These are phyloP conservation scores for Microbotryum silenes-acaulis DNA, from an alignment of 1,284 basidiomycete genomes.

Conservation along the genomic window DNA sequence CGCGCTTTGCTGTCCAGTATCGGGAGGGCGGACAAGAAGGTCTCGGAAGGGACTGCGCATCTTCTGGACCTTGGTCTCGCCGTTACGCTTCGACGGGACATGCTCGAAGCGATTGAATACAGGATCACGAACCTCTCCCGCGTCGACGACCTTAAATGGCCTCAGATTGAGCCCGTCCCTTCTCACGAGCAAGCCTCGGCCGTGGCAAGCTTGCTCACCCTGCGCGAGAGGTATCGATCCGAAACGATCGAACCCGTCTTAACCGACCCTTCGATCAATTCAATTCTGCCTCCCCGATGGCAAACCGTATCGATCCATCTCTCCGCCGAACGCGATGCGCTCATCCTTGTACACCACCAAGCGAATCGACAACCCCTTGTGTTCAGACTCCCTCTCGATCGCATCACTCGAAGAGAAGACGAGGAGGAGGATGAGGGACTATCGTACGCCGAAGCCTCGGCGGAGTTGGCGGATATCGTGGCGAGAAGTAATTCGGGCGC, in stretches of 20 bases:
- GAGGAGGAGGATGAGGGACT: conserved; percentile 65
- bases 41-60: conserved; percentile 51
- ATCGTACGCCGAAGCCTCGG: conserved; percentile 63
- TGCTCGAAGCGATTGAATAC: conserved; percentile 42
- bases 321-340: conserved; percentile 68
- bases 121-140: conserved; percentile 49
- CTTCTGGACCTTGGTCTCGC: conserved; percentile 63
- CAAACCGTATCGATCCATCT: conserved; percentile 75
- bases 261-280: conserved; percentile 34
- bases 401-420: conserved; percentile 67
- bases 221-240: conserved; percentile 52
- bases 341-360: conserved; percentile 76
- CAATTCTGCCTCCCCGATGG: conserved; percentile 67
- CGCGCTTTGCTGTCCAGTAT: conserved; percentile 69
- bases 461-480: conserved; percentile 72
- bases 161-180: background rate
- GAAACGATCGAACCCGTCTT: conserved; percentile 44
- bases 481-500: conserved; percentile 66
- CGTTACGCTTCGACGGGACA: conserved; percentile 68
- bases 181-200: conserved; percentile 40
- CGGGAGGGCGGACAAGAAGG: conserved; percentile 49
- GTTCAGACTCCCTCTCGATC: conserved; percentile 75
- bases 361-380: conserved; percentile 59
- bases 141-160: conserved; percentile 32
- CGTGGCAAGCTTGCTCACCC: conserved; percentile 41